Conservation (phyloP, 2,329 filamentous ascomycete species). For the Rutstroemia sp. region DNA sequence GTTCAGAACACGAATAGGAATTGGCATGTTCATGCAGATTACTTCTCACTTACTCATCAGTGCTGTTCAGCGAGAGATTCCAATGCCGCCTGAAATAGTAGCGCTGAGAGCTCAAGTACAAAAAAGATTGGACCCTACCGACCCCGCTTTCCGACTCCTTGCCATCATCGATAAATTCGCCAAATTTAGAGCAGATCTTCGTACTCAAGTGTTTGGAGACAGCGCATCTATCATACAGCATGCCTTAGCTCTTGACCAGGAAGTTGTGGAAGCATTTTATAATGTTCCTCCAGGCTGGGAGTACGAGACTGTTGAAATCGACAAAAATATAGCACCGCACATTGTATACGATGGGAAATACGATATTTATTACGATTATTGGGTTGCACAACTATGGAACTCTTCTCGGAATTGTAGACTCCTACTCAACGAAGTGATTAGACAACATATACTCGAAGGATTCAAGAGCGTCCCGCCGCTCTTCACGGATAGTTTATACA, state of each 20-base stretch:
- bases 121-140: constrained; percentile 29
- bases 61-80: constrained; percentile 41
- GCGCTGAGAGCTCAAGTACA: constrained; percentile 37
- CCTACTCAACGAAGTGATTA: constrained; percentile 17
- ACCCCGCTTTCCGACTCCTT: constrained; percentile 37
- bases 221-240: constrained; percentile 7
- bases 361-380: constrained; percentile 17
- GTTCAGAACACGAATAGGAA: constrained; percentile 39
- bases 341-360: constrained; percentile 14
- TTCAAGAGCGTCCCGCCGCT: constrained; percentile 4
- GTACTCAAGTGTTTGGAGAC: not conserved
- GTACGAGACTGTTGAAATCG: constrained; percentile 14
- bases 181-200: constrained; percentile 12
- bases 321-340: constrained; percentile 2
- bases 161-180: constrained; percentile 31
- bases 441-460: constrained; percentile 9
- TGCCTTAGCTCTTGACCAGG: constrained; percentile 10
- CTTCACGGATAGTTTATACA: constrained; percentile 7
- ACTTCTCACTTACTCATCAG: constrained; percentile 42
- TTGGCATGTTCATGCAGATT: constrained; percentile 47
- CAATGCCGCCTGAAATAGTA: constrained; percentile 41
- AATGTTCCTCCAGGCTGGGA: constrained; percentile 14
- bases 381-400: constrained; percentile 17
- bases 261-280: constrained; percentile 7
- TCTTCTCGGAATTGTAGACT: constrained; percentile 11